Base-by-base conservation (phyloP, 2,329 filamentous ascomycete species). In the Fusarium sacchari region DNA sequence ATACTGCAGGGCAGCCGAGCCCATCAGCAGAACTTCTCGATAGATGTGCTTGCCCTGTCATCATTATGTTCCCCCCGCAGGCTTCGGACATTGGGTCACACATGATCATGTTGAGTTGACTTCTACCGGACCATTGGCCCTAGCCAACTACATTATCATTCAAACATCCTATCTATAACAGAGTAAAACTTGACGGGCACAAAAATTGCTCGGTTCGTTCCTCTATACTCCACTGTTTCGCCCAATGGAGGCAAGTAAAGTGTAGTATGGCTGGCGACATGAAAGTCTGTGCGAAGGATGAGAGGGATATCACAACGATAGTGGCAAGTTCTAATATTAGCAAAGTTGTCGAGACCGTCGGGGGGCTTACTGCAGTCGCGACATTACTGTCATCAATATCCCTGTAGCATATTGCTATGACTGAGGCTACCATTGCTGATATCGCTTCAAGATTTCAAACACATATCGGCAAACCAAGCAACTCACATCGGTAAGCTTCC, bases 301-400 rank as follows among this genome's bases (percentile, higher is more conserved):
- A 59, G 69, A 65, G 53, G 58, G 52, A 28, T 57, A 57, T 66
- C 64, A 61, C 67, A 75, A 65, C 69, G 69, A 64, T 69, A 66
- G 76, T 68, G 72, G 72, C 70, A 65, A 50, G 73, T 70, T 67
- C 73, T 49, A 72, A 63, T 57, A 52, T 62, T 52, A 59, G 71
- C 55, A 39, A 67, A 66, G 61, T 67, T 66, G 47, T 60, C 56
- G 52, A 66, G 49, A 57, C 62, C 67, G 52, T 28, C 46, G 13
- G 30, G 30, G 50, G 65, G 59, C 64, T 63, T 71, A 60, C 46
- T 49, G 22, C 66, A 65, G 62, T 60, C 64, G 55, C 57, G 53
- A 64, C 42, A 57, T 68, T 71, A 49, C 53, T 67, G 60, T 69
- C 64, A 56, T 67, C 52, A 72, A 66, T 32, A 69, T 46, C 62